Conservation (phyloP, 371 early-diverging fungal genomes). For the Mortierella sp. region DNA sequence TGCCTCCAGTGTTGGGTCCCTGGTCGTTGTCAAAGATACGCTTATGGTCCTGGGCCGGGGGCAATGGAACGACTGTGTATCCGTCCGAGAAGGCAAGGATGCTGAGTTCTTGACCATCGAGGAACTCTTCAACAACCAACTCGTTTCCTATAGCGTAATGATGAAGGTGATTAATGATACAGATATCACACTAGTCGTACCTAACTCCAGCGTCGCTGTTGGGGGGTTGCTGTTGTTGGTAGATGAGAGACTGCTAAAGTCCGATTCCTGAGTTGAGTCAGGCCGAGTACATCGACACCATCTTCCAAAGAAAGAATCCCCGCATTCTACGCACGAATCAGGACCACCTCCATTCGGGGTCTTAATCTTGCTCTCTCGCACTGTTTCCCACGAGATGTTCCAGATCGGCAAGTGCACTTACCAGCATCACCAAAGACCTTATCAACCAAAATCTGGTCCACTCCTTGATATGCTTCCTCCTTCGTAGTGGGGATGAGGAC, state of each 20-base stretch:
- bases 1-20: slow-evolving; percentile 98
- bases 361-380: slow-evolving; percentile 2
- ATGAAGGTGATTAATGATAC: not conserved
- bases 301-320: slow-evolving; percentile 31
- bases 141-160: slow-evolving; percentile 69
- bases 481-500: slow-evolving; percentile 90
- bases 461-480: slow-evolving; percentile 88
- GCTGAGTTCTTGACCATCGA: slow-evolving; percentile 93
- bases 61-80: slow-evolving; percentile 88
- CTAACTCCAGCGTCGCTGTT: not conserved
- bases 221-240: not conserved
- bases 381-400: slow-evolving; percentile 4
- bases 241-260: slow-evolving; percentile 4
- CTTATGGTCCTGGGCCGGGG: slow-evolving; percentile 98
- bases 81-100: slow-evolving; percentile 96
- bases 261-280: slow-evolving; percentile 29
- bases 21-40: slow-evolving; percentile 91
- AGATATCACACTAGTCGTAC: not conserved
- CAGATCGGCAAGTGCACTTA: slow-evolving; percentile 12
- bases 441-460: slow-evolving; percentile 90
- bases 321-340: slow-evolving; percentile 32
- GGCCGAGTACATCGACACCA: no score
- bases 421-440: slow-evolving; percentile 92
- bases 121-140: slow-evolving; percentile 95
- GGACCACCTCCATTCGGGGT: slow-evolving; percentile 2